Percentiles rank a stretch among this genome's conserved stretches.
phyloP scores from a whole-genome alignment of 176 grass and related monocot species.

The Guadua angustifolia region DNA sequence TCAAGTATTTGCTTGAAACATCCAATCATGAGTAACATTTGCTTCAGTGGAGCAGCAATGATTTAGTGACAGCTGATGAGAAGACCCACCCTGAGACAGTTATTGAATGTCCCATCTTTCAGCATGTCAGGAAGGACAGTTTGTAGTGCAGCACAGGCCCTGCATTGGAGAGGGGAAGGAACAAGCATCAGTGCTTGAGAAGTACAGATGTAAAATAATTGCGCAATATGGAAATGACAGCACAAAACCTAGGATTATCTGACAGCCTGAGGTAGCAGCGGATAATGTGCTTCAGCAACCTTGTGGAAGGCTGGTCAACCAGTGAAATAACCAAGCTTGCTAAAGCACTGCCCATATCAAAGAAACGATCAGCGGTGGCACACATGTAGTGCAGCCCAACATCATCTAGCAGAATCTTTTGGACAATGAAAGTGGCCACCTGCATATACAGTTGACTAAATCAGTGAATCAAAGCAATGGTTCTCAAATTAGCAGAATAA shows the following conservation, averaged over 20 bases:
- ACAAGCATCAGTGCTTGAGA: neutral
- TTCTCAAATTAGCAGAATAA: slow-evolving; percentile 13
- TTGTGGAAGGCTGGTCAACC: slow-evolving; percentile 62
- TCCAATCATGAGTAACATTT: neutral
- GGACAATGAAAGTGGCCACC: slow-evolving; percentile 79
- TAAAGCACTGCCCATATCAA: slow-evolving; percentile 58
- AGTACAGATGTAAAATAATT: neutral
- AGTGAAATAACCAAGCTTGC: slow-evolving; percentile 53
- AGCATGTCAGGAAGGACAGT: slow-evolving; percentile 56
- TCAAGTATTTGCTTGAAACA: neutral
- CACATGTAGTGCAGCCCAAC: slow-evolving; percentile 61
- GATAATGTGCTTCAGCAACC: slow-evolving; percentile 76
- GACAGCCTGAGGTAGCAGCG: slow-evolving; percentile 81
- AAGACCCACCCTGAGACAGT: slow-evolving; percentile 56
- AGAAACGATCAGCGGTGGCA: slow-evolving; percentile 63
- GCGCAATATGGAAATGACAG: neutral
- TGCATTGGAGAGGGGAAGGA: slow-evolving; percentile 23
- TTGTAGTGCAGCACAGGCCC: slow-evolving; percentile 57
- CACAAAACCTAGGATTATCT: slow-evolving; percentile 67
- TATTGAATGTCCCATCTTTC: slow-evolving; percentile 65
- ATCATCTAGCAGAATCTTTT: slow-evolving; percentile 74
- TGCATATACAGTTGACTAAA: slow-evolving; percentile 35
- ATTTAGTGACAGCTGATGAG: neutral
- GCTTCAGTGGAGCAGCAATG: neutral
- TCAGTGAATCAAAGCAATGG: slow-evolving; percentile 34